These are phyloP conservation scores for Isatis tinctoria DNA, from an alignment of 345 rosid genomes.

Conservation along the genomic window DNA sequence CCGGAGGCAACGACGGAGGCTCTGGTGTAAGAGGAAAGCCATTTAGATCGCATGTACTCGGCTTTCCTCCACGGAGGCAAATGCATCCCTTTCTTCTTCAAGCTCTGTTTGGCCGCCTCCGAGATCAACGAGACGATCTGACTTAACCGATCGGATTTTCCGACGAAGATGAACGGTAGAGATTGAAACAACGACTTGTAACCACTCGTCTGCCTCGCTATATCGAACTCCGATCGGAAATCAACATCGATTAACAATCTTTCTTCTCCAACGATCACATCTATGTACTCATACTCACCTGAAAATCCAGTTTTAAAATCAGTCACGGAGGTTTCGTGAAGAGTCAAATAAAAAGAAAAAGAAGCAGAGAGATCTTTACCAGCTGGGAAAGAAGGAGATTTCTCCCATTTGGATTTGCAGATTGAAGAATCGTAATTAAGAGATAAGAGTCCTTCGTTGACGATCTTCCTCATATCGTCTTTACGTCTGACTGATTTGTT, in stretches of 20 bases:
- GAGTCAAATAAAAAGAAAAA: neutral
- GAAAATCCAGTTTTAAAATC: neutral
- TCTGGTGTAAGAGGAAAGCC: constrained; percentile 68
- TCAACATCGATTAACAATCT: constrained; percentile 74
- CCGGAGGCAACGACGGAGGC: constrained; percentile 2
- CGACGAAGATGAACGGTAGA: constrained; percentile 82
- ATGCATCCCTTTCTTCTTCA: constrained; percentile 94
- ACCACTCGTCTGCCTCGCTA: constrained; percentile 69
- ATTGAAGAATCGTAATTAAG: constrained; percentile 70
- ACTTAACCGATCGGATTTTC: constrained; percentile 72
- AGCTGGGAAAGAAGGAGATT: constrained; percentile 63
- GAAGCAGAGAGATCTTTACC: constrained; percentile 35
- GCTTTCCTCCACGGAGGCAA: constrained; percentile 92
- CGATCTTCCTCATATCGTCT: constrained; percentile 65
- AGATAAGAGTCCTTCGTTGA: constrained; percentile 54
- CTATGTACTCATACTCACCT: constrained; percentile 94
- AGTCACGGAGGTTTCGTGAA: constrained; percentile 12
- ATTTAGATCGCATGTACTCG: constrained; percentile 84
- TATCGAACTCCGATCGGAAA: constrained; percentile 94
- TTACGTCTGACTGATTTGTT: constrained; percentile 63
- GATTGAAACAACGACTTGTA: constrained; percentile 72
- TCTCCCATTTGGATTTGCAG: constrained; percentile 96
- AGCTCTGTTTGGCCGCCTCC: constrained; percentile 83
- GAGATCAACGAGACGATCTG: constrained; percentile 75
- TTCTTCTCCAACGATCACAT: constrained; percentile 64